Evolutionary conservation across 2,329 filamentous ascomycete species (phyloP), one percentile per base, ranked within the genome.

Genomic region (Ilyonectria mors-panacis): DNA sequence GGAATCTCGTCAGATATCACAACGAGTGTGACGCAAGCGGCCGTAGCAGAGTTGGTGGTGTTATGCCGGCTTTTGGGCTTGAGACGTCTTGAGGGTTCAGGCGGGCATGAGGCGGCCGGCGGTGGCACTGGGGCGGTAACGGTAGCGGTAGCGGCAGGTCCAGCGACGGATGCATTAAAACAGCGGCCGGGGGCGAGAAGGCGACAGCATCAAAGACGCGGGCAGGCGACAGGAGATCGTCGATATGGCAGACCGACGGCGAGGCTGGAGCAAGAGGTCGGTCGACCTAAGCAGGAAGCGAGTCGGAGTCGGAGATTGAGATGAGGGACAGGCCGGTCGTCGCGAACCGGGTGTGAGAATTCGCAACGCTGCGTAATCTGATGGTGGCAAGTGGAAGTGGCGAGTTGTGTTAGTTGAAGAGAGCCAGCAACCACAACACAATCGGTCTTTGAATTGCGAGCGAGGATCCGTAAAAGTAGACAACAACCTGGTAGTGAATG

Each of bases 91-190:
- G 54, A 58, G 54, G 39, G 59, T 72, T 74, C 62, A 76, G 58
- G 53, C 65, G 50, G 59, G 70, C 74, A 76, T 75, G 59, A 70
- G 74, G 70, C 50, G 70, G 70, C 65, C 65, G 63, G 48, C 30
- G 62, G 44, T 65, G 71, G 70, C 71, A 72, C 67, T 72, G 58
- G 54, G 66, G 61, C 45, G 58, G 61, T 21, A 65, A 54, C 65
- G 57, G 65, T 57, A 63, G 61, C 58, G 59, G 59, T 39, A 67
- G 59, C 67, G 62, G 37, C 57, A 67, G 61, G 59, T 58, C 53
- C 50, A 59, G 62, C 67, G 63, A 69, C 59, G 68, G 67, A 76
- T 76, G 71, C 74, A 76, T 76, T 67, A 76, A 76, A 71, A 59
- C 60, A 59, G 59, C 65, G 53, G 59, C 59, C 56, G 35, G 28